Evolutionary conservation across 176 grass and related monocot genomes (phyloP).

Genomic region (Zoysia pacifica): DNA sequence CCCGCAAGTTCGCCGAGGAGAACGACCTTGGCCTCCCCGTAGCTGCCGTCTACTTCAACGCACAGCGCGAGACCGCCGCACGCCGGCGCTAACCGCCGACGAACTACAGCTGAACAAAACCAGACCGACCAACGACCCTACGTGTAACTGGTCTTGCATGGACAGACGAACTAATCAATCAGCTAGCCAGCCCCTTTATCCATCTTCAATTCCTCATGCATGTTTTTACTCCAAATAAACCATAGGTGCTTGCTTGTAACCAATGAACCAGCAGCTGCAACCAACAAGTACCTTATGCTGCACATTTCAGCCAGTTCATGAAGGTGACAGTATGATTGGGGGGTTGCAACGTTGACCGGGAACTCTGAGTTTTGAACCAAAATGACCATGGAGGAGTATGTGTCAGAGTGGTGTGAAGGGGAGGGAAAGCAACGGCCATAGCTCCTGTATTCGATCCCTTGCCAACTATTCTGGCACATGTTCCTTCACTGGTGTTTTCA

Average conservation of each 20-base stretch:
- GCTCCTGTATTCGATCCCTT: conserved; percentile 33
- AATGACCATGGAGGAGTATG: conserved; percentile 16
- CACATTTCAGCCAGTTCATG: conserved; percentile 37
- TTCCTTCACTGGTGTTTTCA: conserved; percentile 14
- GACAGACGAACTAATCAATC: background rate
- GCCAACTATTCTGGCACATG: conserved; percentile 27
- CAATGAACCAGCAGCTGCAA: conserved; percentile 24
- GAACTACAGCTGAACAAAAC: background rate
- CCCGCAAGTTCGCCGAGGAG: conserved; percentile 67
- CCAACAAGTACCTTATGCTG: background rate
- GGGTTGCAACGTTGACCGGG: conserved; percentile 40
- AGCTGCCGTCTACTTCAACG: conserved; percentile 77
- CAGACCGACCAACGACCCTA: conserved; percentile 19
- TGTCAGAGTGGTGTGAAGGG: background rate
- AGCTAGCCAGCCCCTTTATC: background rate
- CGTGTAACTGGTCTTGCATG: conserved; percentile 6
- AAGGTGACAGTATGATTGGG: conserved; percentile 39
- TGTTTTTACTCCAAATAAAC: conserved; percentile 35
- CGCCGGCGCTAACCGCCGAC: conserved; percentile 52
- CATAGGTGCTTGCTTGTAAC: conserved; percentile 30
- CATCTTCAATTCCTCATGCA: background rate
- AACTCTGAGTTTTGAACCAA: conserved; percentile 22
- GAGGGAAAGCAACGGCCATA: conserved; percentile 21
- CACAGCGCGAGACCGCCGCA: conserved; percentile 76
- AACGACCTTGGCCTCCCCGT: conserved; percentile 69